Conservation (phyloP, 2,329 filamentous ascomycete genomes). For the Aspergillus latus region DNA sequence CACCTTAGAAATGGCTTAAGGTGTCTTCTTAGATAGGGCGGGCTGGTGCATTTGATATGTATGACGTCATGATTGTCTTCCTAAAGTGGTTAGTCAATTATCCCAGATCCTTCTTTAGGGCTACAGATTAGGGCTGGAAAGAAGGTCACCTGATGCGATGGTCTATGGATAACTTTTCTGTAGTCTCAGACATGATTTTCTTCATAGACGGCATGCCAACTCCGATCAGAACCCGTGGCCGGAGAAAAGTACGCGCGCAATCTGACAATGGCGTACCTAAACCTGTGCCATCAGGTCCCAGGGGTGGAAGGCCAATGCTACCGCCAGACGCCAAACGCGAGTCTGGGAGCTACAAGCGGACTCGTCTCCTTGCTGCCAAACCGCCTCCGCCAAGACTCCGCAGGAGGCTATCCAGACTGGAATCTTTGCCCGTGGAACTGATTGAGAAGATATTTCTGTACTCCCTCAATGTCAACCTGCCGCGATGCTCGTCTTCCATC, state of each 20-base stretch:
- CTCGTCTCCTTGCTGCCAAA: conserved; percentile 14
- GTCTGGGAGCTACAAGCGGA: conserved; percentile 14
- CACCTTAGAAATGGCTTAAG: background rate
- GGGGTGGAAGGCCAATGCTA: conserved; percentile 19
- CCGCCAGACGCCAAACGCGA: conserved; percentile 12
- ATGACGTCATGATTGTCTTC: background rate
- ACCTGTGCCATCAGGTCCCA: conserved; percentile 17
- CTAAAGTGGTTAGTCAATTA: background rate
- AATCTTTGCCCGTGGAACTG: conserved; percentile 51
- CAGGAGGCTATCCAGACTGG: conserved; percentile 37
- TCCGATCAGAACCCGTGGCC: conserved; percentile 34
- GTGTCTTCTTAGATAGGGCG: background rate
- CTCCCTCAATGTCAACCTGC: conserved; percentile 47
- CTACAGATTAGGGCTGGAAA: conserved; percentile 2
- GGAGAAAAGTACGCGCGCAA: conserved; percentile 22
- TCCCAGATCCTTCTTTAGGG: background rate
- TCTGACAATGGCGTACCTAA: conserved; percentile 6
- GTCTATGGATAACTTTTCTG: background rate
- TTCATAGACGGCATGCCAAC: conserved; percentile 24
- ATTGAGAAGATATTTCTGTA: conserved; percentile 55
- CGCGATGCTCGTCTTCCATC: conserved; percentile 44
- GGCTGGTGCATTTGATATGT: background rate
- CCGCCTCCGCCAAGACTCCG: conserved; percentile 2
- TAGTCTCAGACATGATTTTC: background rate
- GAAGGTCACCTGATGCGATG: background rate